Evolutionary conservation across 305 asterid genomes (phyloP), one percentile per base, ranked within the genome.

Genomic region (Fraxinus floribunda): DNA sequence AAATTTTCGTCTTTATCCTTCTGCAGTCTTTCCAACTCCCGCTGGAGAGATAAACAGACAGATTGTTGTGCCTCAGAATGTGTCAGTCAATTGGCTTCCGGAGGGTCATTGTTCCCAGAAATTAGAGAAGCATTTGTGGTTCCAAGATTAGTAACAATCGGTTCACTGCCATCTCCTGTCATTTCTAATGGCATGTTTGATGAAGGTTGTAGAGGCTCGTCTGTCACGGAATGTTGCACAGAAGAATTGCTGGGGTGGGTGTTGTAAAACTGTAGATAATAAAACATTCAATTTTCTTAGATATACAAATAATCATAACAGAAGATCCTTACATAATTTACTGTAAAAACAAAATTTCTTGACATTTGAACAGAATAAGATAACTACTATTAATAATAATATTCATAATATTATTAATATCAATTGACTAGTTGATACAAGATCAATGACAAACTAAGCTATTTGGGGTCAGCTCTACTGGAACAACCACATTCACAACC

Each of bases 11-110:
- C 87, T 87, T 84, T 85, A 83, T 85, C 83, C 74, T 86, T 86
- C 29, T 85, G 88, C 74, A 90, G 81, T 74, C 80, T 83, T 78
- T 88, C 90, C 82, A 91, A 79, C 88, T 88, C 92, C 62, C 62
- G 78, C 82, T 86, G 83, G 68, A 89, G 91, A 35, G 89, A 83
- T 24, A 74, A 35, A 44, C 84, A 82, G 71, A 82, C 87, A 77
- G 88, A 74, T 79, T 86, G 81, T 71, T 79, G 83, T 10, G 38
- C 70, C 52, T 82, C 82, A 7, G 78, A 72, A n/a, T 35, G 46
- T 41, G 83, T 52, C 32, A 22, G 66, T 32, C 78, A 81, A 77
- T 87, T 79, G 60, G 83, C 52, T 83, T 77, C 89, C 36, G 49
- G 78, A 39, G 39, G 80, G 32, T 79, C 46, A 64, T 64, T 70